phyloP scores from a whole-genome alignment of 257 asterid genomes.

The Solanum chmielewskii region DNA sequence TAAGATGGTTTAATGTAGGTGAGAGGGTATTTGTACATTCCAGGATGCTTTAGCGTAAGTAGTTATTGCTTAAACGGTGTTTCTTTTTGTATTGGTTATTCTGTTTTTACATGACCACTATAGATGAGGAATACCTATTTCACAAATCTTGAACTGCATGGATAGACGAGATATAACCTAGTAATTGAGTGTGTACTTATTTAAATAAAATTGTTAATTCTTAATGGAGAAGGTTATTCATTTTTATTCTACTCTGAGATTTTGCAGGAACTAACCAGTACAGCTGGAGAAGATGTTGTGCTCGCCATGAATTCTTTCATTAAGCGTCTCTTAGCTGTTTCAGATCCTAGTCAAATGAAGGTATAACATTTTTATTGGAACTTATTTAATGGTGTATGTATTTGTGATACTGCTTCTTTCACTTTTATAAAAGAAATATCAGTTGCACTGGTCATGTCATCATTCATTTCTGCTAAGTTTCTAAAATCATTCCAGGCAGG shows the following conservation, averaged over 20 bases:
- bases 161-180: neutral
- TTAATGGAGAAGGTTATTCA: neutral
- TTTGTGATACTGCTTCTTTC: neutral
- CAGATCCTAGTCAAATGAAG: slow-evolving; percentile 96
- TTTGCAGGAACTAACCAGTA: slow-evolving; percentile 82
- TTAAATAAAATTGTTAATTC: neutral
- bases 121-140: neutral
- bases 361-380: slow-evolving; percentile 16
- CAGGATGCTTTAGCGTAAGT: neutral
- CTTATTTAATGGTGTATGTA: neutral
- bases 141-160: neutral
- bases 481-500: neutral
- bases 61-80: neutral
- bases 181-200: neutral
- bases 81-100: neutral
- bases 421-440: neutral
- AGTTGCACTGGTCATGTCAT: neutral
- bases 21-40: slow-evolving; percentile 1
- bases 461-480: neutral
- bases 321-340: slow-evolving; percentile 76
- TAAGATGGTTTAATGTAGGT: neutral
- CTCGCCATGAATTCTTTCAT: slow-evolving; percentile 93
- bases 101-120: neutral
- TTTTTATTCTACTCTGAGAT: neutral
- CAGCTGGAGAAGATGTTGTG: slow-evolving; percentile 89